A percentile compares a stretch with the other conserved stretches of the same genome.
Evolutionary conservation across 148 eudicot genomes (phyloP).

Genomic region (Chenopodium berlandieri): DNA sequence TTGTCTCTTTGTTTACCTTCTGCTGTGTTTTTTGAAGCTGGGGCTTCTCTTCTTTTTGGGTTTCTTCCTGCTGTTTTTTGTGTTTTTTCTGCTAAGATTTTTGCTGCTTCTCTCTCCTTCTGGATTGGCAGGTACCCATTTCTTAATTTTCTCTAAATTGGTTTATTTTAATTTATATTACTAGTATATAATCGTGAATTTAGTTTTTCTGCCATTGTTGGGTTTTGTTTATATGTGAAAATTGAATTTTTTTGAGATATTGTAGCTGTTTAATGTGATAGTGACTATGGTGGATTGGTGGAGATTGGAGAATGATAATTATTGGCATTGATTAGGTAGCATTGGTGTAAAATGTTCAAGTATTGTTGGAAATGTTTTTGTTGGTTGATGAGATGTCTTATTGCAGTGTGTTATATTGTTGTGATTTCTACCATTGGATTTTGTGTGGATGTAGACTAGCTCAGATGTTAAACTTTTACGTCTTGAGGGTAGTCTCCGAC

Average conservation of each 20-base stretch:
- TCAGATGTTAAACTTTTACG: too few relatives aligned
- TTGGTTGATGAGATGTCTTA: background rate
- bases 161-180: background rate
- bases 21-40: constrained; percentile 85
- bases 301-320: background rate
- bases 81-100: constrained; percentile 75
- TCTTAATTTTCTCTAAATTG: background rate
- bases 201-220: background rate
- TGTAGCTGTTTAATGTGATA: background rate
- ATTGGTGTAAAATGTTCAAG: background rate
- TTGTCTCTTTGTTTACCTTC: constrained; percentile 71
- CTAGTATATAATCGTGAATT: background rate
- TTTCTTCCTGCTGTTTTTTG: constrained; percentile 67
- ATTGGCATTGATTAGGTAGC: background rate
- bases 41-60: constrained; percentile 77
- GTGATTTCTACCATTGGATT: background rate
- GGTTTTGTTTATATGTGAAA: background rate
- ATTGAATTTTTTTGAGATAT: background rate
- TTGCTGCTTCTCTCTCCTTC: constrained; percentile 84
- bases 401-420: background rate
- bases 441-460: background rate
- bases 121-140: constrained; percentile 55
- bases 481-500: too few relatives aligned
- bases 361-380: background rate
- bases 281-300: background rate